Evolutionary conservation across 2,329 filamentous ascomycete genomes (phyloP).

Genomic region (Fusarium virguliforme): DNA sequence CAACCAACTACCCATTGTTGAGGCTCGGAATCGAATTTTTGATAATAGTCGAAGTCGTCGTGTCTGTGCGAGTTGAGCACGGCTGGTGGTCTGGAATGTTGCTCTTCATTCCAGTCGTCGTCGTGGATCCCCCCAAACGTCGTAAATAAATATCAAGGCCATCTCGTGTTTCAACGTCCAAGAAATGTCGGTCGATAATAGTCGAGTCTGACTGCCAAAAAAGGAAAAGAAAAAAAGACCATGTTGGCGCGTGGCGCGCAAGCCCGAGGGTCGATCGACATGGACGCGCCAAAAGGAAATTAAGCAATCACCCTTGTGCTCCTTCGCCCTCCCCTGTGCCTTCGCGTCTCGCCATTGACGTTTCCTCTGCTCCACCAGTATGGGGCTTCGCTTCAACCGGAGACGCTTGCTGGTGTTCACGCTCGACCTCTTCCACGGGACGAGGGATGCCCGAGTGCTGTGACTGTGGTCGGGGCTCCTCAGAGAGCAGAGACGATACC

Average conservation of each 20-base stretch:
- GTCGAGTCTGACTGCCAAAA: conserved; percentile 11
- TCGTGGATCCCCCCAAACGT: background rate
- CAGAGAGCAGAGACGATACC: conserved; percentile 55
- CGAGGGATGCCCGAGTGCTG: conserved; percentile 35
- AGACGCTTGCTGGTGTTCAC: conserved; percentile 32
- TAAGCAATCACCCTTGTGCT: conserved; percentile 21
- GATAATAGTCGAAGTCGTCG: background rate
- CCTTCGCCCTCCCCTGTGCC: conserved; percentile 39
- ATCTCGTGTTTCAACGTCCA: background rate
- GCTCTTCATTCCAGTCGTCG: conserved; percentile 17
- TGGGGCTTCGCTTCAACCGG: conserved; percentile 37
- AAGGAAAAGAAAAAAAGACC: conserved; percentile 11
- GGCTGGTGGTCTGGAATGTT: conserved; percentile 30
- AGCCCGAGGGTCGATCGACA: conserved; percentile 34
- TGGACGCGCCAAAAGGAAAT: conserved; percentile 36
- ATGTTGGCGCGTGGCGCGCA: conserved; percentile 40
- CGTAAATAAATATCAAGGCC: conserved; percentile 9
- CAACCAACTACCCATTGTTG: conserved; percentile 11
- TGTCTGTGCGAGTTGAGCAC: background rate
- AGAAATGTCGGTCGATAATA: background rate
- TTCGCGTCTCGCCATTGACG: conserved; percentile 33
- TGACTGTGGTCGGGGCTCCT: conserved; percentile 40
- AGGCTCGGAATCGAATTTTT: conserved; percentile 25
- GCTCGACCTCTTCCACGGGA: conserved; percentile 34
- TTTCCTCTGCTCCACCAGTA: conserved; percentile 30